Base-by-base conservation (phyloP, 805 yeast genomes). In the Candida bentonensis region DNA sequence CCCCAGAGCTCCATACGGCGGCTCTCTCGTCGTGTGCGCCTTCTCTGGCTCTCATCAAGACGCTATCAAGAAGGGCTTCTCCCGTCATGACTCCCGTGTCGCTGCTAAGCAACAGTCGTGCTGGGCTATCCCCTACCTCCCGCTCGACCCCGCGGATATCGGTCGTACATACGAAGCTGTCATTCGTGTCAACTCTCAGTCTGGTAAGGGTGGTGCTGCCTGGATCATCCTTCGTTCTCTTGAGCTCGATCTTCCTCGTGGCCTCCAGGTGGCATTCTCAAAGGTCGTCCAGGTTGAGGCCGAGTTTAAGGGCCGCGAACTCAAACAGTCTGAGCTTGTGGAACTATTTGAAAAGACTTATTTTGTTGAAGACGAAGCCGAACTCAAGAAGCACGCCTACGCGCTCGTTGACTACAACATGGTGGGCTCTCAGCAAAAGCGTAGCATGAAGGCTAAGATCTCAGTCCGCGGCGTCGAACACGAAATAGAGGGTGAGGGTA, bases 101-200 rank as follows among this genome's bases (percentile, higher is more conserved):
- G 49, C 28, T 30, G 54, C 48, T 42, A 53, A 60, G 42, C 63
- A 62, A 34, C 55, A 58, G 39, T 57, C 62, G 39, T 61, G 59
- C 43, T 83, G 94, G 94, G 68, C 73, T 53, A 68, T 83, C 47
- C 94, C 94, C 17, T 83, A 83, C 64, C 70, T 83, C 52, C 94
- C 94, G 23, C 69, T 84, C 56, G 94, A 83, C 58, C 94, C 94
- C 40, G 69, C 74, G 52, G 94, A 84, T 60, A 79, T 83, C 54
- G 94, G 94, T 43, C 75, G 92, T 61, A 81, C 81, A n/a, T 84
- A 84, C 65, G 94, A 84, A 63, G 92, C 94, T n/a, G 82, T 84
- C 45, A 83, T 83, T 53, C 76, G 94, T 58, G 92, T 83, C 60
- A 83, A 83, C 64, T 82, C 92, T 11, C 94, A 83, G 64, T 75